Evolutionary conservation across 805 yeast genomes (phyloP).

Genomic region (Monosporozyma aerobia): DNA sequence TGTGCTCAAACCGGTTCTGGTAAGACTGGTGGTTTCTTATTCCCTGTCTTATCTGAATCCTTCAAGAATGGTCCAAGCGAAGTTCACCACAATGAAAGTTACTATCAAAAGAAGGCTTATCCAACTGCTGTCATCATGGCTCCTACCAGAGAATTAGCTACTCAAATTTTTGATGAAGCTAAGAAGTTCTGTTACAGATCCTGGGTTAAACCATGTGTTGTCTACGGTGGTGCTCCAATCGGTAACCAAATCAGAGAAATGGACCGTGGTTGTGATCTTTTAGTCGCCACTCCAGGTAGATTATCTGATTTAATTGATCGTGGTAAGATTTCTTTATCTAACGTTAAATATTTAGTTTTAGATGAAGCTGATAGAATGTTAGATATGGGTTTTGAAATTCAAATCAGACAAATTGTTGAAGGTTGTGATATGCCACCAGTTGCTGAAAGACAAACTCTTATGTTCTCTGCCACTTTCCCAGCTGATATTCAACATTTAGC

Average conservation of each 20-base stretch:
- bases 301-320: conserved; percentile 91
- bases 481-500: conserved; percentile 95
- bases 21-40: conserved; percentile 98
- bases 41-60: conserved; percentile 92
- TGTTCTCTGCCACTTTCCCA: conserved; percentile 99
- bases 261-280: conserved; percentile 87
- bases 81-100: conserved; percentile 32
- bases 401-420: conserved; percentile 95
- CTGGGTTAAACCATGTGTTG: conserved; percentile 95
- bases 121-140: conserved; percentile 96
- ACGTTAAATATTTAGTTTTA: conserved; percentile 86
- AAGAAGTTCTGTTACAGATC: conserved; percentile 94
- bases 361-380: conserved; percentile 99
- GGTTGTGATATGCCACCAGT: conserved; percentile 97
- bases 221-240: conserved; percentile 97
- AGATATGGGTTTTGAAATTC: conserved; percentile 99
- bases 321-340: conserved; percentile 81
- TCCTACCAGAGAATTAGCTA: conserved; percentile 98
- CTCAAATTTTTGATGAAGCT: conserved; percentile 94
- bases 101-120: conserved; percentile 65
- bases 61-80: conserved; percentile 80
- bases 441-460: conserved; percentile 85
- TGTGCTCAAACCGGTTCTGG: conserved; percentile 99
- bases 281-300: conserved; percentile 99
- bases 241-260: conserved; percentile 78